Evolutionary conservation across 495 filamentous ascomycete species (phyloP), one percentile per base, ranked within the genome.

Genomic region (Barbatosphaeria neglecta): DNA sequence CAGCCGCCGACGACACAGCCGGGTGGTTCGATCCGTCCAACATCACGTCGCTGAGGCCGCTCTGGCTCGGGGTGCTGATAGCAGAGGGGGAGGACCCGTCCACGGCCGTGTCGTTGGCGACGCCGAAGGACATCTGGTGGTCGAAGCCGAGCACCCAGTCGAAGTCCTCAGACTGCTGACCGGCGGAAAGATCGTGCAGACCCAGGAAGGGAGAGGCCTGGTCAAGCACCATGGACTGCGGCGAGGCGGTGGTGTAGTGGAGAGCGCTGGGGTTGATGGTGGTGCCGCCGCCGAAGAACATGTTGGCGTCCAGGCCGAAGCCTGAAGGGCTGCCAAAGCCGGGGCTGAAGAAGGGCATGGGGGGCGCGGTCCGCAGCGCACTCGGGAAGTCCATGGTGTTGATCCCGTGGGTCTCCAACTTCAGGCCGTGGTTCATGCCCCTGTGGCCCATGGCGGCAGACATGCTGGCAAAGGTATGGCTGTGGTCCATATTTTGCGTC

Each of bases 261-360:
- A 99, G 78, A 55, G 95, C 90, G 51, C 90, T 89, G 16, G 92
- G 92, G 62, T 99, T 97, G 64, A 99, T 86, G 42, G 92, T 98
- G 10, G 70, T 70, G n/a, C 65, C 61, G 8, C 68, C 59, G 16
- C 69, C 60, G 23, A 75, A 80, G 61, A 89, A 88, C 42, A 87
- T 71, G 46, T 87, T 66, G 24, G 76, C 68, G 52, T 94, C 83
- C 46, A 89, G 78, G 50, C 93, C 84, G 49, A 87, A 82, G 15
- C 83, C n/a, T n/a, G n/a, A n/a, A n/a, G n/a, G n/a, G n/a, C n/a
- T n/a, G 50, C 93, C 84, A 49, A 87, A 82, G 15, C 83, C 83
- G 28, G 76, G 65, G 43, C 72, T 78, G 63, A 89, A 86, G 33
- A 73, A 75, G 16, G 77, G 72, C 50, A 85, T 72, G 7, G 86